phyloP scores from a whole-genome alignment of 768 basidiomycete genomes.

The Suillus cothurnatus region DNA sequence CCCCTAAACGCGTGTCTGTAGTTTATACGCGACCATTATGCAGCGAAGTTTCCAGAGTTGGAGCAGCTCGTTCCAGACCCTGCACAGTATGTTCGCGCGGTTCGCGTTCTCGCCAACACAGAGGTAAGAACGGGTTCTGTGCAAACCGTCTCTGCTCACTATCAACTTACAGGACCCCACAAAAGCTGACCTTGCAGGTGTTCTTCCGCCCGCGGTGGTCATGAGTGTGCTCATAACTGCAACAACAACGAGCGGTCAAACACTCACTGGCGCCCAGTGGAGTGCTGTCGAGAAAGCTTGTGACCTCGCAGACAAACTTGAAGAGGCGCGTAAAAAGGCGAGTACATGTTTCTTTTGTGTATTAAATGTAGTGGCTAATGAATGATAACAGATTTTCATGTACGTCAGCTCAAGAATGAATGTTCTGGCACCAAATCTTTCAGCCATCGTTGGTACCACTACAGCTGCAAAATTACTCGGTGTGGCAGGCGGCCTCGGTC shows the following conservation, averaged over 20 bases:
- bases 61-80: conserved; percentile 95
- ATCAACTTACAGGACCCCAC: conserved; percentile 67
- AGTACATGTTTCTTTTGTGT: conserved; percentile 9
- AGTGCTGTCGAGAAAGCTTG: conserved; percentile 81
- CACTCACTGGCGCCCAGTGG: conserved; percentile 74
- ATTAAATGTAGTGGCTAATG: conserved; percentile 3
- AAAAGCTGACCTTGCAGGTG: conserved; percentile 76
- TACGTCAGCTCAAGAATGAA: conserved; percentile 99
- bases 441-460: conserved; percentile 96
- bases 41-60: conserved; percentile 92
- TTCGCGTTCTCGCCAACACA: conserved; percentile 83
- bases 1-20: conserved; percentile 32
- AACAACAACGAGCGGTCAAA: conserved; percentile 83
- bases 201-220: conserved; percentile 86
- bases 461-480: conserved; percentile 98
- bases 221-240: conserved; percentile 97
- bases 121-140: conserved; percentile 46
- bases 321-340: conserved; percentile 89
- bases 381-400: conserved; percentile 79
- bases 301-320: conserved; percentile 84
- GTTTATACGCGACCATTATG: conserved; percentile 99
- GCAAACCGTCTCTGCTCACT: conserved; percentile 6
- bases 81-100: conserved; percentile 88
- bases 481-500: conserved; percentile 91
- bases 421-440: conserved; percentile 96